phyloP scores from a whole-genome alignment of 148 eudicot species.

The Rhododendron vialii region DNA sequence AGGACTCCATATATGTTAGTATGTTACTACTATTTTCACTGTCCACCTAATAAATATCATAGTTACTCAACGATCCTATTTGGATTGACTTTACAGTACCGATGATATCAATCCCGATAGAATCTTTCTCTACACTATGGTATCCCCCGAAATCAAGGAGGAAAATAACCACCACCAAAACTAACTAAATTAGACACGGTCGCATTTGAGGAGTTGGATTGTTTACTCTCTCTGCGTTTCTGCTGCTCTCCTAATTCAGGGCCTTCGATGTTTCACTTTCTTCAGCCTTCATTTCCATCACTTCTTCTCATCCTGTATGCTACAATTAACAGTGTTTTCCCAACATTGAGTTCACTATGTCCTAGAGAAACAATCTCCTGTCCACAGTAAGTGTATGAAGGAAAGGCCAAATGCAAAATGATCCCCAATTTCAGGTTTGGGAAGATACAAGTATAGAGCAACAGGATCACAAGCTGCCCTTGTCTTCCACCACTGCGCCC shows the following conservation, averaged over 20 bases:
- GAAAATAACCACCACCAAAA: neutral
- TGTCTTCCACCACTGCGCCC: neutral
- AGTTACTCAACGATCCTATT: neutral
- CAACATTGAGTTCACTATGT: neutral
- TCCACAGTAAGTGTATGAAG: neutral
- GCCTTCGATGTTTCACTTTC: constrained; percentile 5
- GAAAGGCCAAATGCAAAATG: neutral
- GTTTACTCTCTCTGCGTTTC: neutral
- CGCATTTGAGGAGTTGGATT: neutral
- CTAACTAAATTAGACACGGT: neutral
- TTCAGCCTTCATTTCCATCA: neutral
- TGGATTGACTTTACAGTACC: constrained; percentile 6
- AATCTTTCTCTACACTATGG: neutral
- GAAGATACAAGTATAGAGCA: constrained; percentile 5
- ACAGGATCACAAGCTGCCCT: neutral
- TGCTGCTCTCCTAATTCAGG: neutral
- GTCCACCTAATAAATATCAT: neutral
- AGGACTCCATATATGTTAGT: neutral
- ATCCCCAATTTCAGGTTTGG: neutral
- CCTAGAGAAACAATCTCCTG: neutral
- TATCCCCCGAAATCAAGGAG: neutral
- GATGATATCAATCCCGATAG: neutral
- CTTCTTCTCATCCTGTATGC: neutral
- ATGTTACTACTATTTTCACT: neutral
- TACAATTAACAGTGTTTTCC: neutral